These are phyloP conservation scores for Gryganskiella cystojenkinii DNA, from an alignment of 192 early-diverging fungal genomes.

Conservation along the genomic window DNA sequence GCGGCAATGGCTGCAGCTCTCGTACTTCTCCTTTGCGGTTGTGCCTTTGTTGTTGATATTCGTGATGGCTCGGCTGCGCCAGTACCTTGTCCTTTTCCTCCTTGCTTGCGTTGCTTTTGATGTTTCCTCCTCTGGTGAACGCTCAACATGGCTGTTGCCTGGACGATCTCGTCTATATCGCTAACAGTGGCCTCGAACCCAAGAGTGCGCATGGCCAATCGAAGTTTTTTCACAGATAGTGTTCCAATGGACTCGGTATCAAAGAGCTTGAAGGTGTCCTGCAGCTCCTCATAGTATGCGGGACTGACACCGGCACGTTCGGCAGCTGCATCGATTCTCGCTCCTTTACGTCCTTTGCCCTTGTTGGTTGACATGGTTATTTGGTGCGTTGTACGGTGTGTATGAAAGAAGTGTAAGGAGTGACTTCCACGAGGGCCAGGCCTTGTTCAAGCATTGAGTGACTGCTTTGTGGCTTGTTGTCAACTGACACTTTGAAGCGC, in stretches of 20 bases:
- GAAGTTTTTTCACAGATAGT: conserved; percentile 17
- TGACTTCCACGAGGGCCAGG: no score
- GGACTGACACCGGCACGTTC: neutral
- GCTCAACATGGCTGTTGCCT: conserved; percentile 20
- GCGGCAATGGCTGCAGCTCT: conserved; percentile 10
- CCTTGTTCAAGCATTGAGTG: no score
- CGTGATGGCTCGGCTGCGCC: neutral
- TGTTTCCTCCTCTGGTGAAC: conserved; percentile 13
- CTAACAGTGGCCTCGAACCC: conserved; percentile 33
- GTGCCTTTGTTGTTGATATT: neutral
- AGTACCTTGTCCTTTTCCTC: neutral
- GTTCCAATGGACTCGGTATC: conserved; percentile 17
- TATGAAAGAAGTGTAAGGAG: neutral
- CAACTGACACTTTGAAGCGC: no score
- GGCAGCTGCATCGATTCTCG: neutral
- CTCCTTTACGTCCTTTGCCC: neutral
- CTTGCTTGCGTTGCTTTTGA: neutral
- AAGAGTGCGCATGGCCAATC: conserved; percentile 42
- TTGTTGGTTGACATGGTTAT: neutral
- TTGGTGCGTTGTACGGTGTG: neutral
- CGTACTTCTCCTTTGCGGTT: conserved; percentile 8
- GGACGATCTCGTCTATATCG: conserved; percentile 33
- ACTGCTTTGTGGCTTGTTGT: no score
- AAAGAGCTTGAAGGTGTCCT: conserved; percentile 30
- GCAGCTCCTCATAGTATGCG: conserved; percentile 27